Base-by-base conservation (phyloP, 225 moss, liverwort and hornwort species). In the Marchantia paleacea region DNA sequence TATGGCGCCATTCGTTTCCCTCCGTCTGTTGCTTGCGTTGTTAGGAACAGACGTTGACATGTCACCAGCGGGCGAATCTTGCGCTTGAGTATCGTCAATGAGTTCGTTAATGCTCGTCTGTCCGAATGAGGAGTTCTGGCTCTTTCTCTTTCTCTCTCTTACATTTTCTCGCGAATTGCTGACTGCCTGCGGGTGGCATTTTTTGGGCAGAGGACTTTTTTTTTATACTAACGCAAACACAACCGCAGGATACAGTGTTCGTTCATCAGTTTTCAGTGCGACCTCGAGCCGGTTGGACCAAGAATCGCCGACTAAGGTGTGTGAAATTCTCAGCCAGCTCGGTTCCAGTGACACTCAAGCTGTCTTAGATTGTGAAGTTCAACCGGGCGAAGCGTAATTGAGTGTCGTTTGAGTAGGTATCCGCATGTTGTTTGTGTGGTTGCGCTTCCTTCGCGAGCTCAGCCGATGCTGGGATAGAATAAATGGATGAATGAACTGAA, bases 211-310 rank as follows among this genome's bases (percentile, higher is more conserved):
- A 64, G 64, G n/a, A 26, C 20, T 64, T 9, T n/a, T n/a, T 62
- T 20, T 12, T 20, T 58, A 12, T 63, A 22, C 13, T 63, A 63
- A 63, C 39, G 39, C 18, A 9, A 64, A n/a, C 11, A 2, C 12
- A 26, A 10, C 64, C 20, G 64, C 64, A 64, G 64, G 10, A n/a
- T 22, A 10, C 3, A 3, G 64, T 64, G 20, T 7, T 0, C 64
- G 64, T 9, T 64, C 64, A 26, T 64, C 64, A 24, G 20, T 64
- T 26, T 25, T 64, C 64, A 8, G 25, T 8, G 63, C 18, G 64
- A 26, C 64, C 64, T 64, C 64, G n/a, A 64, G 69, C 69, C 48
- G 69, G 48, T 22, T 47, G 69, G 47, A 70, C 48, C 69, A 29
- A 48, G 13, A 29, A 49, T 70, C 47, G 69, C 1, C 69, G 48